Evolutionary conservation across 2,329 filamentous ascomycete species (phyloP).

Genomic region (Delphinella strobiligena): DNA sequence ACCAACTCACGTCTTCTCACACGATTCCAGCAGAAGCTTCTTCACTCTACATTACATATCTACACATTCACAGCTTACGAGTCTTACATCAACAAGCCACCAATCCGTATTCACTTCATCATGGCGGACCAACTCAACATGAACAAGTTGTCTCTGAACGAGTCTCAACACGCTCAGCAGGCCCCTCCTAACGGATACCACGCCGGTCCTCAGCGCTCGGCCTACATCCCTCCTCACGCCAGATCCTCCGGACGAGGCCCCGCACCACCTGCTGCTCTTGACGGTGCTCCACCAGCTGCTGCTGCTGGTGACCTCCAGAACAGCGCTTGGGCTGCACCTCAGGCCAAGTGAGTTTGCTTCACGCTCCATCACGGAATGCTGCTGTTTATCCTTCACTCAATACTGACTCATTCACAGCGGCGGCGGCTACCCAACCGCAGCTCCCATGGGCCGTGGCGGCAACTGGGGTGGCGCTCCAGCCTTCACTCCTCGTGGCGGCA

Average conservation of each 20-base stretch:
- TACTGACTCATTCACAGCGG: slow-evolving; percentile 15
- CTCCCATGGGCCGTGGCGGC: slow-evolving; percentile 29
- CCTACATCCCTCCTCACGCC: slow-evolving; percentile 79
- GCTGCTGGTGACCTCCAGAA: too few species aligned
- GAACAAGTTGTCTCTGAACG: slow-evolving; percentile 58
- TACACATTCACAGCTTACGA: neutral
- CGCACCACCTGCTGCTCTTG: slow-evolving; percentile 24
- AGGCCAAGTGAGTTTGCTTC: slow-evolving; percentile 13
- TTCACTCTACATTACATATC: neutral
- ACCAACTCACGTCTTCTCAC: neutral
- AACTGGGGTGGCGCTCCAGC: slow-evolving; percentile 40
- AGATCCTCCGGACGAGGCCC: slow-evolving; percentile 44
- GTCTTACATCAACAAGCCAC: too few species aligned
- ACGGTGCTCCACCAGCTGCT: slow-evolving; percentile 19
- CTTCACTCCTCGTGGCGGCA: slow-evolving; percentile 39
- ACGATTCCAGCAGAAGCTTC: neutral
- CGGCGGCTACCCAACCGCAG: slow-evolving; percentile 10
- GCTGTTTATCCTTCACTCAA: slow-evolving; percentile 15
- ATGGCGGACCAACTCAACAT: slow-evolving; percentile 84
- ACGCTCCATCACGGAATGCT: neutral
- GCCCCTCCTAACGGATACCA: slow-evolving; percentile 34
- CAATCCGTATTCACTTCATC: slow-evolving; percentile 5
- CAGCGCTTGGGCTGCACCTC: slow-evolving; percentile 46
- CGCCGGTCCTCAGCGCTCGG: slow-evolving; percentile 45
- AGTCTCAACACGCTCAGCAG: slow-evolving; percentile 42